Evolutionary conservation across 257 asterid genomes (phyloP), one percentile per base, ranked within the genome.

Genomic region (Anisodus tanguticus): DNA sequence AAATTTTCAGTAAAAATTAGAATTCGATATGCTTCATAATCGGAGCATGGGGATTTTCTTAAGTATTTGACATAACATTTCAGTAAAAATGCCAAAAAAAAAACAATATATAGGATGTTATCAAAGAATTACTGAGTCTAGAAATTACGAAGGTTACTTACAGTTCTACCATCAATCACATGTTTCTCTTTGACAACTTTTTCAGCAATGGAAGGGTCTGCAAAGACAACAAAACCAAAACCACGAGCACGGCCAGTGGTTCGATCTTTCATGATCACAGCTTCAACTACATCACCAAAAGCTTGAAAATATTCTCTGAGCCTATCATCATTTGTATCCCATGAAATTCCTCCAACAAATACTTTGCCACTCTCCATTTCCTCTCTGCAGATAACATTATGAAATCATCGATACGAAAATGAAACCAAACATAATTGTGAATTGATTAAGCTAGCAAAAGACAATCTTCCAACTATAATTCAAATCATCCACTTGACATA

Each of bases 181-280:
- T 93, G 97, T 85, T 83, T 93, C 63, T 87, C 97, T 83, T 85
- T 88, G 49, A 93, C 89, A 81, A 93, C 95, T 82, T 66, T 89
- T 80, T 90, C 97, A 84, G 95, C 95, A 86, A 89, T 88, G 58
- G 91, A 88, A 86, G 97, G 88, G 80, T 89, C 84, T 10, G 92
- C 88, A 35, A 93, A 93, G 60, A 93, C 95, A 76, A 93, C 84
- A 60, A 93, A 93, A 35, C 97, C 97, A 83, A 93, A 93, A 26
- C 97, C 97, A 80, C 97, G 97, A 85, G 97, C 91, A 58, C 97
- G 94, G 2, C 95, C 97, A 6, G 93, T 91, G 5, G 88, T 82
- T 8, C 97, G 92, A 89, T 93, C 97, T 76, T 89, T 93, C 95
- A 93, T 89, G 83, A 93, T 91, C 87, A 93, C 89, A 72, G 94